Base-by-base conservation (phyloP, 2,329 filamentous ascomycete species). In the Beauveria brongniartii region DNA sequence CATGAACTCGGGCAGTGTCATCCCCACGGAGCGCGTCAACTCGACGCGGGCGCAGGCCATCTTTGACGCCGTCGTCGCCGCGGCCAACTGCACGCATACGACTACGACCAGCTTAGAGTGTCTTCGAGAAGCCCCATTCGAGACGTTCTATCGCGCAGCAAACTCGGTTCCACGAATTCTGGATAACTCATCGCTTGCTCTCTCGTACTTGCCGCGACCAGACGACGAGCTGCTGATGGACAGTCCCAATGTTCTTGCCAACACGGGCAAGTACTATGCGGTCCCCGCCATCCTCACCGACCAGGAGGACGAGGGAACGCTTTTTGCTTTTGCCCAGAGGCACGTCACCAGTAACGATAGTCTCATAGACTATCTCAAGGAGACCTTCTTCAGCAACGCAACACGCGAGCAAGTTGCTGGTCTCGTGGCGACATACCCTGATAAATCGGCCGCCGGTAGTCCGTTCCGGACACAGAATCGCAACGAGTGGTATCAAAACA, bases 271-370 rank as follows among this genome's bases (percentile, higher is more conserved):
- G 5, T 80, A 79, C 62, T 71, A 78, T 22, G 73, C 75, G 1
- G 78, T 81, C 1, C 78, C 79, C 41, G 76, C 78, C 74, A 81
- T 81, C 65, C 81, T 89, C 44, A 89, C 90, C 47, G 82, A 91
- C 68, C 88, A 91, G 71, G 89, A 92, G 75, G 90, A 93, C 68
- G 89, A 93, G 72, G 89, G 89, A 20, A 91, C 89, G 0, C 72
- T 92, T 2, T 91, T 92, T 69, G 78, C 85, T 5, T 77, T 92
- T 40, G 86, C 87, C 70, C 87, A 90, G 65, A 69, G 73, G 37
- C 90, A 92, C 69, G 75, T 92, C 55, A 89, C 83, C 10, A 87
- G 80, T 1, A 83, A 79, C 0, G 73, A 74, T 1, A 73, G 84
- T 6, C 66, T 92, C 0, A 78, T 84, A 40, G 74, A 80, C 20